Evolutionary conservation across 2,329 filamentous ascomycete species (phyloP).

Genomic region (Shiraia sp.): DNA sequence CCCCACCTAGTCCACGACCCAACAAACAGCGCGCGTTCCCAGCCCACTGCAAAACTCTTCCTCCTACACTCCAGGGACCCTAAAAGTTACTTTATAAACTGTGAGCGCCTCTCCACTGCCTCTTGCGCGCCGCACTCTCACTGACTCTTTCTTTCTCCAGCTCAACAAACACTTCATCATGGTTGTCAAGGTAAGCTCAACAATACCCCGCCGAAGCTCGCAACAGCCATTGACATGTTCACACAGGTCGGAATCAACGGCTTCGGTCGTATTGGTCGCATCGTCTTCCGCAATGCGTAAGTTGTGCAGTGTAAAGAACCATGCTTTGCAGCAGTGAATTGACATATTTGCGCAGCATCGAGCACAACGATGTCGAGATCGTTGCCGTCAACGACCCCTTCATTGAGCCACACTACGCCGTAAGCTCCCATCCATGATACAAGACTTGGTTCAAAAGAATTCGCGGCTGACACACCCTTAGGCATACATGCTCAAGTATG

Average conservation of each 20-base stretch:
- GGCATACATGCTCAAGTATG: constrained; percentile 99
- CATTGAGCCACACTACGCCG: constrained; percentile 97
- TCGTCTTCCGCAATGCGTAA: constrained; percentile 97
- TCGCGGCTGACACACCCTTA: constrained; percentile 50
- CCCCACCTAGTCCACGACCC: constrained; percentile 36
- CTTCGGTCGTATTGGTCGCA: constrained; percentile 99
- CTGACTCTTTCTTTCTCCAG: constrained; percentile 17
- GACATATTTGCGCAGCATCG: constrained; percentile 58
- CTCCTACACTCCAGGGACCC: constrained; percentile 20
- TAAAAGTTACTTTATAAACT: constrained; percentile 23
- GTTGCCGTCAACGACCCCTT: constrained; percentile 99
- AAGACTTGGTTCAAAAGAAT: not conserved
- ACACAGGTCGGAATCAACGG: constrained; percentile 93
- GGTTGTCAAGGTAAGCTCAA: constrained; percentile 51
- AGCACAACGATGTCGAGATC: constrained; percentile 86
- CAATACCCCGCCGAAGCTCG: constrained; percentile 20
- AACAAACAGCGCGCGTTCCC: constrained; percentile 28
- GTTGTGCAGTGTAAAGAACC: constrained; percentile 38
- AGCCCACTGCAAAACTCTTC: constrained; percentile 22
- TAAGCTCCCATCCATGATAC: constrained; percentile 58
- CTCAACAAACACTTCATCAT: constrained; percentile 42
- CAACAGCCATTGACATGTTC: constrained; percentile 28
- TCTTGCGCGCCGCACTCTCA: constrained; percentile 8
- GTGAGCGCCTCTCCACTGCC: constrained; percentile 18
- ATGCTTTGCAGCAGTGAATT: constrained; percentile 12